Percentiles rank a stretch among this genome's conserved stretches.
These are phyloP conservation scores for Nicotiana sylvestris DNA, from an alignment of 257 asterid species.

Conservation along the genomic window DNA sequence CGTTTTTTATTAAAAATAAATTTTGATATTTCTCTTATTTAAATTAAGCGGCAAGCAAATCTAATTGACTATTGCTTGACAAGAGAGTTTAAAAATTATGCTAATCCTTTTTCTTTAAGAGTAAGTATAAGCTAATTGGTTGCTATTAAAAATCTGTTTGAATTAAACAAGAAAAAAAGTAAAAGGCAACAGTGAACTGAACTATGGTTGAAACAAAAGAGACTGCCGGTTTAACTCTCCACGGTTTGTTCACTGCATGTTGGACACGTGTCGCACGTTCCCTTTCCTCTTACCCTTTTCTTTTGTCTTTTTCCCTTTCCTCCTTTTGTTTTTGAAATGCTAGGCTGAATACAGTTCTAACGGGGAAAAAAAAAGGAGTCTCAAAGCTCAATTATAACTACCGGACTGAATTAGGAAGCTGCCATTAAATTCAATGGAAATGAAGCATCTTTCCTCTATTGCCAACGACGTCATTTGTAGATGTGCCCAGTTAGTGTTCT, in stretches of 20 bases:
- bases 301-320: not conserved
- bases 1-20: too few relatives aligned
- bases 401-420: not conserved
- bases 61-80: too few relatives aligned
- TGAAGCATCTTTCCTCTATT: constrained; percentile 62
- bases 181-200: too few relatives aligned
- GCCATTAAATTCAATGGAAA: constrained; percentile 36
- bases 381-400: not conserved
- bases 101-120: too few relatives aligned
- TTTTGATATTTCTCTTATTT: too few relatives aligned
- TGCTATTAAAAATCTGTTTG: too few relatives aligned
- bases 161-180: too few relatives aligned
- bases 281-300: not conserved
- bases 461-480: constrained; percentile 56
- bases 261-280: not conserved
- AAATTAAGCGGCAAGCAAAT: too few relatives aligned
- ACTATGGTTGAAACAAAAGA: too few relatives aligned
- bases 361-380: too few relatives aligned
- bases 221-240: not conserved
- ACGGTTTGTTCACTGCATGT: constrained; percentile 1
- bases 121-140: too few relatives aligned
- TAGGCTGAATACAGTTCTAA: not conserved
- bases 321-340: not conserved
- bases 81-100: too few relatives aligned
- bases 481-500: constrained; percentile 49